Evolutionary conservation across 768 basidiomycete genomes (phyloP).

Genomic region (Hygrophorus russula): DNA sequence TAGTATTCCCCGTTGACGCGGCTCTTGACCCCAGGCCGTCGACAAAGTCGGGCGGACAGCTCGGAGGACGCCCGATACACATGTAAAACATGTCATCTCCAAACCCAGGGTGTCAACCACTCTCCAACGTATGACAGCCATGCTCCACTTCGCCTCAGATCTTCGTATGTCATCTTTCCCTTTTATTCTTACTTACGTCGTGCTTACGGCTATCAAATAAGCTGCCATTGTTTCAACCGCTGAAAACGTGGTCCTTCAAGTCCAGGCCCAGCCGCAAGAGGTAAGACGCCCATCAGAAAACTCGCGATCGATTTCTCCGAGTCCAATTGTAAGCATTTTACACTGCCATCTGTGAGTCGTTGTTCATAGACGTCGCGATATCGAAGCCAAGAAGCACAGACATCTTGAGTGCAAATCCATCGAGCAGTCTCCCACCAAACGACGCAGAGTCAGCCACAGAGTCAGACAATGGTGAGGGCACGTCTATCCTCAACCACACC

Average conservation of each 20-base stretch:
- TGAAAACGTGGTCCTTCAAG: conserved; percentile 32
- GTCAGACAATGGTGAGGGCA: conserved; percentile 23
- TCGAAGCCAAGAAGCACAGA: not conserved
- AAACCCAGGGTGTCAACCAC: conserved; percentile 59
- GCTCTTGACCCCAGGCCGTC: conserved; percentile 33
- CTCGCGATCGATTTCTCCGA: conserved; percentile 9
- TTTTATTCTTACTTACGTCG: not conserved
- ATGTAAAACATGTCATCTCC: conserved; percentile 60
- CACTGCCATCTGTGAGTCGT: too few relatives aligned
- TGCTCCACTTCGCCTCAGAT: conserved; percentile 55
- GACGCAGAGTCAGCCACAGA: conserved; percentile 38
- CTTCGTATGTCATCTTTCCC: conserved; percentile 39
- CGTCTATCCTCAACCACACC: conserved; percentile 12
- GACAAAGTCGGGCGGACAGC: conserved; percentile 64
- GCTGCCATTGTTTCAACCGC: conserved; percentile 39
- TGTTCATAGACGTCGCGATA: not conserved
- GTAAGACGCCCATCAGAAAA: conserved; percentile 7
- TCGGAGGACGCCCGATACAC: conserved; percentile 56
- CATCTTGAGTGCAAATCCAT: not conserved
- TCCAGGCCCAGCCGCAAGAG: conserved; percentile 4
- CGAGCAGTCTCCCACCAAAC: not conserved
- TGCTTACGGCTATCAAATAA: conserved; percentile 15
- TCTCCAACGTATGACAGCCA: conserved; percentile 59
- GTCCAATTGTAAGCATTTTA: conserved; percentile 4
- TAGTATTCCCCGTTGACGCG: not conserved